These are phyloP conservation scores for Paxillus rubicundulus DNA, from an alignment of 768 basidiomycete genomes.

Conservation along the genomic window DNA sequence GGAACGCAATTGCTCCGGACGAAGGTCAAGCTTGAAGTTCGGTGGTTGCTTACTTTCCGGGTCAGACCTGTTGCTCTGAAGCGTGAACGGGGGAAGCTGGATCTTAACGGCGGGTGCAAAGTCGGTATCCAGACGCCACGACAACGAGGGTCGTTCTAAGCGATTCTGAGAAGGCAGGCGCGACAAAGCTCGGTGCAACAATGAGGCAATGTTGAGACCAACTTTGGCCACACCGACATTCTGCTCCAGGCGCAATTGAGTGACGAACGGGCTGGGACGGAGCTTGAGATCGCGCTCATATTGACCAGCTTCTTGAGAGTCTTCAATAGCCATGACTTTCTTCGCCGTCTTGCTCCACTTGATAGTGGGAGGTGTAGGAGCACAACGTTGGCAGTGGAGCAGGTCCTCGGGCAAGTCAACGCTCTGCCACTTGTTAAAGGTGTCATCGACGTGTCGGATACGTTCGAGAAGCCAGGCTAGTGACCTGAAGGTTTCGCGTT, in stretches of 20 bases:
- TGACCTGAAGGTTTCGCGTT: slow-evolving; percentile 75
- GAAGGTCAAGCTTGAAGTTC: slow-evolving; percentile 67
- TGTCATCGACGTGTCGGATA: slow-evolving; percentile 68
- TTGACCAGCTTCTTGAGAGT: slow-evolving; percentile 80
- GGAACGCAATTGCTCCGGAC: slow-evolving; percentile 86
- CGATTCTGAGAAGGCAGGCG: slow-evolving; percentile 64
- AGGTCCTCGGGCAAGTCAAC: slow-evolving; percentile 45
- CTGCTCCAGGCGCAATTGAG: slow-evolving; percentile 69
- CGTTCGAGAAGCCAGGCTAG: slow-evolving; percentile 88
- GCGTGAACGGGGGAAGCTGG: slow-evolving; percentile 59
- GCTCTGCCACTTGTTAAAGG: slow-evolving; percentile 65
- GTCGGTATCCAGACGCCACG: slow-evolving; percentile 83
- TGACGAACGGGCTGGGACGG: slow-evolving; percentile 83
- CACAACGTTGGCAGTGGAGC: slow-evolving; percentile 73
- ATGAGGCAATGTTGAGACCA: slow-evolving; percentile 83
- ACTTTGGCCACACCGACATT: slow-evolving; percentile 72
- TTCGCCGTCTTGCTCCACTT: slow-evolving; percentile 68
- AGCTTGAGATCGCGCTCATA: slow-evolving; percentile 87
- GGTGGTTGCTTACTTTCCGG: slow-evolving; percentile 72
- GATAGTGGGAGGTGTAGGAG: slow-evolving; percentile 72
- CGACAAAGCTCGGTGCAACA: slow-evolving; percentile 82
- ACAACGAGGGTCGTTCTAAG: slow-evolving; percentile 45
- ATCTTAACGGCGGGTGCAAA: slow-evolving; percentile 64
- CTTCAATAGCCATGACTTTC: slow-evolving; percentile 69
- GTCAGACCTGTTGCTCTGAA: slow-evolving; percentile 76